Percentiles rank a stretch among this genome's conserved stretches.
Evolutionary conservation across 352 stramenopile species (phyloP).

Genomic region (Phytophthora idaei): DNA sequence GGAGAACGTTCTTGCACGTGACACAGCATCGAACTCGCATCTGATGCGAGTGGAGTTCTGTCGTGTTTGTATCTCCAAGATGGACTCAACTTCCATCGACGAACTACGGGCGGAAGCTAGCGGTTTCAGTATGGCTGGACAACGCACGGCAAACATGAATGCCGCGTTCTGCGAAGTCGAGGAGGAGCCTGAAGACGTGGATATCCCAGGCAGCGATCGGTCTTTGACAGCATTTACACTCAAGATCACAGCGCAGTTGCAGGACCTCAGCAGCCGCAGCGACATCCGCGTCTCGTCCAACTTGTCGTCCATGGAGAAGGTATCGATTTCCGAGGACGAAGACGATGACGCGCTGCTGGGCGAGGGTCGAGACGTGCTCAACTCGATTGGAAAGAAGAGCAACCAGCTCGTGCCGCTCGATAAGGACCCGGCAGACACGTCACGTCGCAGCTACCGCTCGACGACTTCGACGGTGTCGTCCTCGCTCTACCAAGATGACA

Average conservation of each 20-base stretch:
- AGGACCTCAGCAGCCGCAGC: slow-evolving; percentile 29
- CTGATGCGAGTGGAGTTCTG: slow-evolving; percentile 40
- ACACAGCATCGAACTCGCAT: slow-evolving; percentile 21
- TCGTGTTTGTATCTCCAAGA: slow-evolving; percentile 38
- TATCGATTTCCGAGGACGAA: slow-evolving; percentile 39
- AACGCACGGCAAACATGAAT: slow-evolving; percentile 16
- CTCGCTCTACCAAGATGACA: slow-evolving; percentile 33
- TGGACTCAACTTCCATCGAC: slow-evolving; percentile 36
- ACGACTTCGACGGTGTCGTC: slow-evolving; percentile 39
- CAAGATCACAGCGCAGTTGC: slow-evolving; percentile 38
- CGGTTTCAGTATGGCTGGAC: slow-evolving; percentile 8
- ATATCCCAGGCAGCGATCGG: slow-evolving; percentile 33
- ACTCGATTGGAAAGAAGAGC: slow-evolving; percentile 44
- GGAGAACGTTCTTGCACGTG: slow-evolving; percentile 36
- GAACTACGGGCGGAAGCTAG: slow-evolving; percentile 26
- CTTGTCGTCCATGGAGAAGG: slow-evolving; percentile 38
- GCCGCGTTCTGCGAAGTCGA: slow-evolving; percentile 17
- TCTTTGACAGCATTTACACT: slow-evolving; percentile 42
- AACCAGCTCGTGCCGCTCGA: slow-evolving; percentile 22
- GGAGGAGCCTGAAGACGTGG: slow-evolving; percentile 26
- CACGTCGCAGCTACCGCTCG: slow-evolving; percentile 33
- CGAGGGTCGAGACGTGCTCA: slow-evolving; percentile 40
- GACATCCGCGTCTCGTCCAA: slow-evolving; percentile 33
- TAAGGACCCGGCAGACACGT: slow-evolving; percentile 33
- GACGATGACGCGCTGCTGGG: slow-evolving; percentile 30